These are phyloP conservation scores for Cladophialophora immunda DNA, from an alignment of 2,329 filamentous ascomycete species.

Conservation along the genomic window DNA sequence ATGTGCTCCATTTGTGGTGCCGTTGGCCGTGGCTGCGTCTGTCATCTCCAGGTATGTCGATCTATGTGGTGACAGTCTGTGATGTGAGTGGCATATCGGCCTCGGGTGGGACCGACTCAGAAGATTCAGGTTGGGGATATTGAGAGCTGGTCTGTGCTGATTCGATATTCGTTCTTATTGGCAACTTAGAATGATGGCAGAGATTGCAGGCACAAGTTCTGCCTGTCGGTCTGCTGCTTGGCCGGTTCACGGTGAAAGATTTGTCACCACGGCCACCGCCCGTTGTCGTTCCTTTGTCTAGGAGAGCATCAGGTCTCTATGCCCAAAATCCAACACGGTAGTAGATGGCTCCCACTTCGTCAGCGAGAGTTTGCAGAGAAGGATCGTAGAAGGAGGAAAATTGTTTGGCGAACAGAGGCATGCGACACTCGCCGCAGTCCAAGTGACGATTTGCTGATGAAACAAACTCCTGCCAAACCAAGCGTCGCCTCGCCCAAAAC, in stretches of 20 bases:
- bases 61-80: background rate
- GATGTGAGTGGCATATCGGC: conserved; percentile 25
- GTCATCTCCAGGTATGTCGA: conserved; percentile 28
- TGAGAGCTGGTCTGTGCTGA: background rate
- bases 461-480: conserved; percentile 7
- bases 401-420: conserved; percentile 1
- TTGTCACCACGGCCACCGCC: conserved; percentile 5
- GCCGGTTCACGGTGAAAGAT: background rate
- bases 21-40: conserved; percentile 15
- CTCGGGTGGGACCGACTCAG: background rate
- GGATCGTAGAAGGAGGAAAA: background rate
- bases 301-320: background rate
- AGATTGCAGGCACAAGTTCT: background rate
- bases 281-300: conserved; percentile 18
- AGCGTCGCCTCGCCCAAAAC: background rate
- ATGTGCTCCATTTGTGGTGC: conserved; percentile 20
- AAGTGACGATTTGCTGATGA: conserved; percentile 7
- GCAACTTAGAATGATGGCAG: background rate
- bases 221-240: background rate
- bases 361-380: background rate
- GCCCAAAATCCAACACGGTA: background rate
- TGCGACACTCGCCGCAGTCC: background rate
- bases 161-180: background rate
- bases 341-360: background rate
- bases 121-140: background rate